Conservation (phyloP, 164 flowering plant species). For the Piper longum region DNA sequence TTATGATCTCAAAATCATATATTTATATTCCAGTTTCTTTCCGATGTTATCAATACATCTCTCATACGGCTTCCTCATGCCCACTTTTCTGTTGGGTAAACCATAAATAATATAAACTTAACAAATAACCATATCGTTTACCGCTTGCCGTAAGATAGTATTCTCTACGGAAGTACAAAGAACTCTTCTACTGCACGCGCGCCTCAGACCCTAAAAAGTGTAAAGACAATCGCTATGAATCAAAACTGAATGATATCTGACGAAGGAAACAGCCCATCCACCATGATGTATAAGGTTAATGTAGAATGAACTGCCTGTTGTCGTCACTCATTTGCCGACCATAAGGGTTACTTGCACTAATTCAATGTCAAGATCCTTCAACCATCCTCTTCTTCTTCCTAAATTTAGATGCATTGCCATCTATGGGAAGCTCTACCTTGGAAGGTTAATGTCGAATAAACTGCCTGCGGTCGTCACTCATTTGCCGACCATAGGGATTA, state of each 20-base stretch:
- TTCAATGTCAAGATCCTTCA: conserved; percentile 43
- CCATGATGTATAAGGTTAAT: conserved; percentile 7
- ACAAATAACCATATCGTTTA: background rate
- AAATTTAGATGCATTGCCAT: conserved; percentile 76
- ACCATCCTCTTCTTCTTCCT: conserved; percentile 45
- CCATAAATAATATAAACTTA: background rate
- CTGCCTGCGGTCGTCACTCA: conserved; percentile 17
- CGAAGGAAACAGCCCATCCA: background rate
- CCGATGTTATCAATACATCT: too few relatives aligned
- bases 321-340: conserved; percentile 21
- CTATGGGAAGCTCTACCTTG: conserved; percentile 54
- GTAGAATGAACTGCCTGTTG: conserved; percentile 27
- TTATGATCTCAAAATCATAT: too few relatives aligned
- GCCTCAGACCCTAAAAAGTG: background rate
- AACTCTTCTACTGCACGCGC: background rate
- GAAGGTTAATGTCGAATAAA: conserved; percentile 41
- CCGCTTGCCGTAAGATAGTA: background rate
- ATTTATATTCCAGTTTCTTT: too few relatives aligned
- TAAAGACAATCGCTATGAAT: background rate
- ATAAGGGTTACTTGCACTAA: conserved; percentile 55
- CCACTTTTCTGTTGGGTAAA: too few relatives aligned
- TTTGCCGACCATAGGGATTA: conserved; percentile 50
- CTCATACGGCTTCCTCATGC: too few relatives aligned
- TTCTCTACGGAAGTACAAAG: background rate
- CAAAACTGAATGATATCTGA: background rate